Evolutionary conservation across 345 rosid genomes (phyloP).

Genomic region (Rhodamnia argentea): DNA sequence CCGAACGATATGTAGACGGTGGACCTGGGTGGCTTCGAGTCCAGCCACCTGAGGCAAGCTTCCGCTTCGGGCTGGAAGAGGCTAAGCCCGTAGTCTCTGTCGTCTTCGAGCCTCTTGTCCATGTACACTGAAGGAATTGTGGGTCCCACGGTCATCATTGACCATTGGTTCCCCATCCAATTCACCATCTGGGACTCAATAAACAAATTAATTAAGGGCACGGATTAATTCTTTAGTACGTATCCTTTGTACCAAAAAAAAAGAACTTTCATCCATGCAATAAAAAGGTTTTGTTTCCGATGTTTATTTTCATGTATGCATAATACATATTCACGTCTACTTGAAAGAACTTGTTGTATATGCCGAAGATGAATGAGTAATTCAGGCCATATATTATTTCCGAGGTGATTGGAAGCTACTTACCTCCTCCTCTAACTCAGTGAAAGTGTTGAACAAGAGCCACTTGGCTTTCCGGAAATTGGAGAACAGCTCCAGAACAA

Average conservation of each 20-base stretch:
- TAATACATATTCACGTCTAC: neutral
- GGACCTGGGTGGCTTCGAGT: constrained; percentile 19
- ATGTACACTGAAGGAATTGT: constrained; percentile 39
- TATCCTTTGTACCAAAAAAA: constrained; percentile 13
- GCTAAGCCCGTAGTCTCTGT: constrained; percentile 39
- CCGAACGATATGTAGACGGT: constrained; percentile 47
- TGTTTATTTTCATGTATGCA: neutral
- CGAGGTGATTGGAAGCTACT: constrained; percentile 20
- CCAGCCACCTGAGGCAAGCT: constrained; percentile 30
- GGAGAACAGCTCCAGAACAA: constrained; percentile 13
- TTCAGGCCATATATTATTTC: neutral
- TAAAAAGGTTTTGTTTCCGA: constrained; percentile 24
- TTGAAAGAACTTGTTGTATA: neutral
- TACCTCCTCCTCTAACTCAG: constrained; percentile 40
- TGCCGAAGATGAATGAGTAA: too few species aligned
- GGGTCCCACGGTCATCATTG: constrained; percentile 42
- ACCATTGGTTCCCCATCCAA: constrained; percentile 29
- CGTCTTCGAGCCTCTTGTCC: constrained; percentile 38
- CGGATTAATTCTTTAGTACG: neutral
- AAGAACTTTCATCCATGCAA: constrained; percentile 24
- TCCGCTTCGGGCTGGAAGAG: constrained; percentile 27
- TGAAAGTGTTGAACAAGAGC: constrained; percentile 39
- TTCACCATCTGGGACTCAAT: constrained; percentile 15
- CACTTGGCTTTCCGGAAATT: constrained; percentile 21
- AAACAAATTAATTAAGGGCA: neutral